A percentile compares a stretch with the other conserved stretches of the same genome.
Evolutionary conservation across 2,329 filamentous ascomycete genomes (phyloP).

Genomic region (Gyromitra esculenta): DNA sequence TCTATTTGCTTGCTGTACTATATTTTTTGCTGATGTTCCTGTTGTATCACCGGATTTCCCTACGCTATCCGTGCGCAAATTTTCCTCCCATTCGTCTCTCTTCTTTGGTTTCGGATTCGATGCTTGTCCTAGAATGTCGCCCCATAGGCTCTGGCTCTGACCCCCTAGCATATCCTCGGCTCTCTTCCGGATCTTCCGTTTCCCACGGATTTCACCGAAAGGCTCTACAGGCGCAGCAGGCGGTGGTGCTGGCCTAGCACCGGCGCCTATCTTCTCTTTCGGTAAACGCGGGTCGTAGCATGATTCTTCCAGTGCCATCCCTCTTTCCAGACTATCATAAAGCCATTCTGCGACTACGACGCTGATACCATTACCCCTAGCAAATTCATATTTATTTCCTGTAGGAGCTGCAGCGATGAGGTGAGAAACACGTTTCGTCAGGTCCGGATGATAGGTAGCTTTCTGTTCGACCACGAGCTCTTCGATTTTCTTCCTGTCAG

Average conservation of each 20-base stretch:
- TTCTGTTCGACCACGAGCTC: constrained; percentile 75
- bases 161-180: constrained; percentile 83
- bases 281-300: constrained; percentile 80
- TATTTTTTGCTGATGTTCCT: constrained; percentile 16
- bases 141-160: constrained; percentile 88
- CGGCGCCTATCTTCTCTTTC: constrained; percentile 75
- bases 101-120: constrained; percentile 55
- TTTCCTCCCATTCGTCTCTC: constrained; percentile 58
- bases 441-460: constrained; percentile 84
- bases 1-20: constrained; percentile 53
- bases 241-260: constrained; percentile 65
- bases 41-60: constrained; percentile 20
- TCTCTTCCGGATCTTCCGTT: constrained; percentile 84
- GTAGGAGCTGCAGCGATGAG: constrained; percentile 80
- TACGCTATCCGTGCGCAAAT: constrained; percentile 50
- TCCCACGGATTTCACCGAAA: constrained; percentile 63
- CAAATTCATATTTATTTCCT: constrained; percentile 90
- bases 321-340: constrained; percentile 79
- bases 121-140: constrained; percentile 75
- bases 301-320: constrained; percentile 90
- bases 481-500: constrained; percentile 75
- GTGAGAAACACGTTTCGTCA: constrained; percentile 87
- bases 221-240: constrained; percentile 36
- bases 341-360: constrained; percentile 88
- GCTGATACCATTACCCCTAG: constrained; percentile 81